A percentile compares a stretch with the other conserved stretches of the same genome.
These are phyloP conservation scores for Udeniomyces megalosporus DNA, from an alignment of 768 basidiomycete genomes.

Conservation along the genomic window DNA sequence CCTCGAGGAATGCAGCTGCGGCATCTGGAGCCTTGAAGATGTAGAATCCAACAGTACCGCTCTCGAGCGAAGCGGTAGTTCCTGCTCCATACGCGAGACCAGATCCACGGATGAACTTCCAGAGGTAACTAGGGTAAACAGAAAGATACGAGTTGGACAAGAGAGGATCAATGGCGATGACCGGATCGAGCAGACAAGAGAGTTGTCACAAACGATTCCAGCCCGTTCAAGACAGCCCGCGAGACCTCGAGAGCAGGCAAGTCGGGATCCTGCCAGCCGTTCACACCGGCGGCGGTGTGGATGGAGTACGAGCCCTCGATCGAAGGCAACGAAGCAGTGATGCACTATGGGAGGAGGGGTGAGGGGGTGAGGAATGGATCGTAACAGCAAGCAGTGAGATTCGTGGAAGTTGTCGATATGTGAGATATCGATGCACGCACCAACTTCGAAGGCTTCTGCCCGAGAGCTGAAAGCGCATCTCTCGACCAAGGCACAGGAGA, in stretches of 20 bases:
- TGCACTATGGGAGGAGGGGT: conserved; percentile 54
- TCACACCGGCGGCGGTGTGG: conserved; percentile 60
- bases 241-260: conserved; percentile 74
- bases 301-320: conserved; percentile 83
- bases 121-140: conserved; percentile 8
- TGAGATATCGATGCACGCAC: background rate
- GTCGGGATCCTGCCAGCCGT: conserved; percentile 65
- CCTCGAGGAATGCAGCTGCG: conserved; percentile 65
- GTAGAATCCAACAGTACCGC: conserved; percentile 56
- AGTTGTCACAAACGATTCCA: conserved; percentile 36
- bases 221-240: conserved; percentile 71
- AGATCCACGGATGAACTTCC: conserved; percentile 72
- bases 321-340: conserved; percentile 74
- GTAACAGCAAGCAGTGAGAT: too few species aligned
- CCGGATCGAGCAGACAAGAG: background rate
- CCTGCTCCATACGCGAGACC: conserved; percentile 90
- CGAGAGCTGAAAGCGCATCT: conserved; percentile 39
- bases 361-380: too few species aligned
- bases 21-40: conserved; percentile 62
- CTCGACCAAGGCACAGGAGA: conserved; percentile 48
- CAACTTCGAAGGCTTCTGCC: background rate
- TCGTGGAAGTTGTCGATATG: too few species aligned
- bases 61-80: conserved; percentile 55
- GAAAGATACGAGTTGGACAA: background rate
- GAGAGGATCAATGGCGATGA: too few species aligned